Evolutionary conservation across 2,329 filamentous ascomycete genomes (phyloP).

Genomic region (Plectosphaerella sp.): DNA sequence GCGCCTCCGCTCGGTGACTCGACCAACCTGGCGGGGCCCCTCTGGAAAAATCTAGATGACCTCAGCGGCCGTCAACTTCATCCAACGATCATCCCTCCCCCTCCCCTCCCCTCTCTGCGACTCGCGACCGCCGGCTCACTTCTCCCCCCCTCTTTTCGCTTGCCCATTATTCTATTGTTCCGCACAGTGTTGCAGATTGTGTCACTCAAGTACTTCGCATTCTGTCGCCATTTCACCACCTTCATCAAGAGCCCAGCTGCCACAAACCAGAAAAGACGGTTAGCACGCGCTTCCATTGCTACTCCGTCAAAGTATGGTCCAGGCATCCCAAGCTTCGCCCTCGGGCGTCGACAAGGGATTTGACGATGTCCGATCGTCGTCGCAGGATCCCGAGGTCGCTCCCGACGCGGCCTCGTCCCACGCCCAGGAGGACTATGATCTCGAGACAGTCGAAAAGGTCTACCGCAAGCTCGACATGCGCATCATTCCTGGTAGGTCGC

Average conservation of each 20-base stretch:
- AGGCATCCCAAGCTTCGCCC: conserved; percentile 22
- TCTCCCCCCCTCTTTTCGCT: neutral
- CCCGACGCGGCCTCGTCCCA: conserved; percentile 12
- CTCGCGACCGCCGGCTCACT: neutral
- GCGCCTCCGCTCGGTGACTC: no score
- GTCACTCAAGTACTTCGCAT: neutral
- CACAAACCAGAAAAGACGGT: conserved; percentile 32
- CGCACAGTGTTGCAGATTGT: neutral
- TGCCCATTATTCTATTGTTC: neutral
- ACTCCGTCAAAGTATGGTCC: conserved; percentile 43
- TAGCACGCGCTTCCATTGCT: conserved; percentile 51
- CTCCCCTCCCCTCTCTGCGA: neutral
- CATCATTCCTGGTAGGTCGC: conserved; percentile 50
- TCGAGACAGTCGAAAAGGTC: conserved; percentile 48
- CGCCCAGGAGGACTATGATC: conserved; percentile 35
- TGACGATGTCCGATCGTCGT: conserved; percentile 6
- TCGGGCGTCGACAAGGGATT: conserved; percentile 25
- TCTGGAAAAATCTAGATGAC: no score
- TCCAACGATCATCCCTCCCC: neutral
- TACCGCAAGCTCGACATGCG: conserved; percentile 56
- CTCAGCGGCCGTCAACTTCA: neutral
- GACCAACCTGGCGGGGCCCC: no score
- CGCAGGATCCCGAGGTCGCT: conserved; percentile 10
- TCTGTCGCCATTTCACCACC: neutral
- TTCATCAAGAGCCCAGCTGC: neutral